A percentile compares a stretch with the other conserved stretches of the same genome.
Evolutionary conservation across 306 rosid genomes (phyloP).

Genomic region (Medicago ruthenica): DNA sequence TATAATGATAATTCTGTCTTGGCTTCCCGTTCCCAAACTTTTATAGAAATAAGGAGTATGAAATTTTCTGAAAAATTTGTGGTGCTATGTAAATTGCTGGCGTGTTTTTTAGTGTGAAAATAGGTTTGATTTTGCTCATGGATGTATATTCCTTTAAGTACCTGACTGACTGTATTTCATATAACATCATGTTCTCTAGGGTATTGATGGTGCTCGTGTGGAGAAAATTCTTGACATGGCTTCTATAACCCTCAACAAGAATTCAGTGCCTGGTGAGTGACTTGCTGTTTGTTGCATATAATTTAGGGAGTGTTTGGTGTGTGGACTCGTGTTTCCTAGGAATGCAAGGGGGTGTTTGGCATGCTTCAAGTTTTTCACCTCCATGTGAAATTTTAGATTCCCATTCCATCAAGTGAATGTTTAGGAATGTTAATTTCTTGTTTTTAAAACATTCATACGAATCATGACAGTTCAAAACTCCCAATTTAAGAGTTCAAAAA

Average conservation of each 20-base stretch:
- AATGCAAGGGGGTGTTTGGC: background rate
- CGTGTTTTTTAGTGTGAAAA: slow-evolving; percentile 25
- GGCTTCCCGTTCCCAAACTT: background rate
- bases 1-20: background rate
- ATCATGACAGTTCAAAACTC: background rate
- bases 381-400: background rate
- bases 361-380: background rate
- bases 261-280: slow-evolving; percentile 85
- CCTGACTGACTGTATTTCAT: slow-evolving; percentile 8
- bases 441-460: background rate
- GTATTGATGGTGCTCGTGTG: slow-evolving; percentile 91
- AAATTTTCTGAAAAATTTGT: slow-evolving; percentile 31
- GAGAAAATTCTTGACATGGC: slow-evolving; percentile 98
- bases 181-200: slow-evolving; percentile 51
- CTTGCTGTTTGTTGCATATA: slow-evolving; percentile 2
- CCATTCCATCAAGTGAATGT: background rate
- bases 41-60: slow-evolving; percentile 8
- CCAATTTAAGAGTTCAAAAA: background rate
- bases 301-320: slow-evolving; percentile 4
- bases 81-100: background rate
- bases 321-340: background rate
- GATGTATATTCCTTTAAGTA: slow-evolving; percentile 4
- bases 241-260: slow-evolving; percentile 90
- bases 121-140: slow-evolving; percentile 29
- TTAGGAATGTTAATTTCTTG: background rate